These are phyloP conservation scores for Fusarium duplospermum DNA, from an alignment of 2,329 filamentous ascomycete species.

Conservation along the genomic window DNA sequence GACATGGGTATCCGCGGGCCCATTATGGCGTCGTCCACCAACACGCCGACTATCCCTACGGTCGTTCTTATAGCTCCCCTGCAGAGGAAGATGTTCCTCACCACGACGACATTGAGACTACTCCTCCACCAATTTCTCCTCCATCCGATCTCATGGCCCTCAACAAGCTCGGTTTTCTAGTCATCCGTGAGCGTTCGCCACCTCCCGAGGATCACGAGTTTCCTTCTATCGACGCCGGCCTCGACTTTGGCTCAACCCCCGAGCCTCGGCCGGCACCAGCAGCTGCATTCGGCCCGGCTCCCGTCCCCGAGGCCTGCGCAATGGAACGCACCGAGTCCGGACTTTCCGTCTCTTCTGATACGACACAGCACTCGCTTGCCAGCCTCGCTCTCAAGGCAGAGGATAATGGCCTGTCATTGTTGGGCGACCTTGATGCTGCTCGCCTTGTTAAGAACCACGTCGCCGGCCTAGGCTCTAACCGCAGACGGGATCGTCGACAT, in stretches of 20 bases:
- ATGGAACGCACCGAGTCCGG: conserved; percentile 64
- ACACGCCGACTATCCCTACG: conserved; percentile 18
- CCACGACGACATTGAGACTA: conserved; percentile 26
- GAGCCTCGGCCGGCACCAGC: conserved; percentile 33
- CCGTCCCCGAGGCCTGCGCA: conserved; percentile 33
- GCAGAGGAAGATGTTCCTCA: conserved; percentile 23
- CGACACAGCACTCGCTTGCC: conserved; percentile 46
- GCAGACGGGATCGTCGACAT: conserved; percentile 55
- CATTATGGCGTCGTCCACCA: conserved; percentile 11
- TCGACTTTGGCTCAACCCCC: conserved; percentile 27
- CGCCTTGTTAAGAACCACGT: conserved; percentile 62
- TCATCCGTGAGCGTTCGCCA: conserved; percentile 52
- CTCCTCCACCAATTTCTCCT: conserved; percentile 21
- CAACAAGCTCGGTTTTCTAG: conserved; percentile 51
- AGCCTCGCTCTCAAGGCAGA: conserved; percentile 38
- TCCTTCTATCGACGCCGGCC: conserved; percentile 25
- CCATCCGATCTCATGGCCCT: conserved; percentile 45
- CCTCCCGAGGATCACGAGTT: conserved; percentile 38
- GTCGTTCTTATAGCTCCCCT: conserved; percentile 6
- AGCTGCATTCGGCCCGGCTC: conserved; percentile 18
- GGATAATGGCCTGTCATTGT: conserved; percentile 49
- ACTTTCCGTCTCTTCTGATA: conserved; percentile 59
- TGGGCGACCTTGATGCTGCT: conserved; percentile 62
- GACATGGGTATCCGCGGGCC: conserved; percentile 5
- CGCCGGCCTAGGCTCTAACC: conserved; percentile 44